phyloP scores from a whole-genome alignment of 1,284 basidiomycete species.

The Tylopilus orsonianus region DNA sequence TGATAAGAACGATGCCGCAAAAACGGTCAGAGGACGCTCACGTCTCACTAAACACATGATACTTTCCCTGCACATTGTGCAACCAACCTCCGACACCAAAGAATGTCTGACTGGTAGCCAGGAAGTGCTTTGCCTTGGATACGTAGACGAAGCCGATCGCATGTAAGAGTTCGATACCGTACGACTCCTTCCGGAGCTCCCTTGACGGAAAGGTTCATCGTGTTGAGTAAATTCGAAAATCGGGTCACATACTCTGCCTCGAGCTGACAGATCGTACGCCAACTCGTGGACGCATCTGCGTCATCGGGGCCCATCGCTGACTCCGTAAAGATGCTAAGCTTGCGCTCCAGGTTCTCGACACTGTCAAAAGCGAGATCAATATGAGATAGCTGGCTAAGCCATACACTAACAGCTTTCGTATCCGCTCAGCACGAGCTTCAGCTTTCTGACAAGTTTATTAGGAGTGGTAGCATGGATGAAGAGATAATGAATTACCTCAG shows the following conservation, averaged over 20 bases:
- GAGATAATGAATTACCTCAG: conserved; percentile 52
- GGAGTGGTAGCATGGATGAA: conserved; percentile 8
- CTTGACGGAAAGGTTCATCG: conserved; percentile 42
- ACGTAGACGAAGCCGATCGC: conserved; percentile 90
- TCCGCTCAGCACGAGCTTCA: conserved; percentile 73
- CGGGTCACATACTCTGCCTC: conserved; percentile 72
- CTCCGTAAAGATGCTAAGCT: conserved; percentile 91
- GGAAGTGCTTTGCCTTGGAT: conserved; percentile 78
- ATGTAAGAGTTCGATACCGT: conserved; percentile 90
- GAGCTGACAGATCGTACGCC: conserved; percentile 75
- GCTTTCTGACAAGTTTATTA: conserved; percentile 60
- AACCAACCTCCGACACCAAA: conserved; percentile 89
- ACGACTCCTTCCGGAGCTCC: conserved; percentile 87
- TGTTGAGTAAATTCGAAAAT: neutral
- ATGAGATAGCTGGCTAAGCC: neutral
- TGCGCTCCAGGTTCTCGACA: conserved; percentile 81
- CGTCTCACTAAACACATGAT: conserved; percentile 93
- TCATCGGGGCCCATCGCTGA: conserved; percentile 78
- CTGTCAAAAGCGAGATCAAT: conserved; percentile 16
- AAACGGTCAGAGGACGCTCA: conserved; percentile 40
- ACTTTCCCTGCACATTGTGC: conserved; percentile 92
- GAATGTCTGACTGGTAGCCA: conserved; percentile 77
- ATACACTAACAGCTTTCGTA: conserved; percentile 62
- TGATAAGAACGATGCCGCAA: conserved; percentile 10
- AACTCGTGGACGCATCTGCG: conserved; percentile 65